Conservation (phyloP, 1,139 yeast species). For the Sugiyamaella xylanicola region DNA sequence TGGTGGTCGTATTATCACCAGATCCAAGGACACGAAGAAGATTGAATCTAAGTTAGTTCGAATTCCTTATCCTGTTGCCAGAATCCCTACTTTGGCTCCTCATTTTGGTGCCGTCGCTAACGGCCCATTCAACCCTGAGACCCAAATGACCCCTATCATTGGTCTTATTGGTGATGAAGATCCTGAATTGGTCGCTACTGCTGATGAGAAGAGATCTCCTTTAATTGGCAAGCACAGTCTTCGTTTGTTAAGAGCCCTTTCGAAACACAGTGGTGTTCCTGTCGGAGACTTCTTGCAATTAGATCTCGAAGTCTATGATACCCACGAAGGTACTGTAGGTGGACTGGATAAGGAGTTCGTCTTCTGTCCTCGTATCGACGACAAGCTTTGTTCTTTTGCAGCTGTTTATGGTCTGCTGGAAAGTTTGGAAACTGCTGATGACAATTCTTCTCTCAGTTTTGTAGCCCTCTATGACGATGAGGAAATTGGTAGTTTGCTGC, state of each 20-base stretch:
- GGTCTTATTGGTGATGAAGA: conserved; percentile 50
- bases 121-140: conserved; percentile 82
- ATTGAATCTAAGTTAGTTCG: conserved; percentile 71
- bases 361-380: conserved; percentile 90
- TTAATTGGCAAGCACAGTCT: conserved; percentile 71
- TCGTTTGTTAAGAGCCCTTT: conserved; percentile 70
- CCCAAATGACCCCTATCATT: conserved; percentile 85
- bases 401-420: conserved; percentile 65
- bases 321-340: conserved; percentile 80
- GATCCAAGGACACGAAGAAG: conserved; percentile 49
- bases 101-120: conserved; percentile 81
- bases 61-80: conserved; percentile 78
- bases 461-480: conserved; percentile 89
- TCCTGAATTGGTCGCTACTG: conserved; percentile 50
- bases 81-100: conserved; percentile 95
- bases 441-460: conserved; percentile 56
- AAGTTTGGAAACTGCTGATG: conserved; percentile 53
- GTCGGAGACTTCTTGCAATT: conserved; percentile 75
- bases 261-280: conserved; percentile 60
- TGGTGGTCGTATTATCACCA: conserved; percentile 86
- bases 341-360: conserved; percentile 88
- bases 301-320: conserved; percentile 81
- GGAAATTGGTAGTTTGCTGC: conserved; percentile 86
- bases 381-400: conserved; percentile 85
- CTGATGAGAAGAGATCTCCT: conserved; percentile 63